Base-by-base conservation (phyloP, 177 flowering plant genomes). In the Vitis hybrid region DNA sequence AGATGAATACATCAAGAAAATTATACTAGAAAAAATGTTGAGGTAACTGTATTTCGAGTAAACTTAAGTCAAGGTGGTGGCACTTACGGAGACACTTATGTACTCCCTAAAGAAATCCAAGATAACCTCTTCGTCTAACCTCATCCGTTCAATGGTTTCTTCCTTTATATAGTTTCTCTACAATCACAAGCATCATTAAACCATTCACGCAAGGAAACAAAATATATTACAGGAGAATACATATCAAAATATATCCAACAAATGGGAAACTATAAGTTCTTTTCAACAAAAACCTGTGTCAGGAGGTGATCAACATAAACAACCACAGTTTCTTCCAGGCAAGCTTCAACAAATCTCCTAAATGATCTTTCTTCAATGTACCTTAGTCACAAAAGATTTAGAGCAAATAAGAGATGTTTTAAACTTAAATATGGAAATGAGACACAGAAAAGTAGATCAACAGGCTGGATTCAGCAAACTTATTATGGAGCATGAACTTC, bases 141-240 rank as follows among this genome's bases (percentile, higher is more conserved):
- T 85, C 99, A 96, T 93, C 61, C 98, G 77, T 70, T 96, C 99
- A 72, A 96, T 90, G 1, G 99, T 96, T 76, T 92, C 98, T 84
- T 96, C 99, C 83, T 90, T 96, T 72, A 93, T 86, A 78, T 89
- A 89, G 80, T 84, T 89, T 78, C 75, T 93, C 99, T 93, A 69
- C 76, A 77, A 60, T 50, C 18, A 70, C 33, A 77, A 75, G 11
- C 67, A 70, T 16, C 59, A 68, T 45, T 51, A 22, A 69, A 5
- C 67, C 14, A 19, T 4, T 2, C 48, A 57, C 29, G 19, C n/a
- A 56, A 55, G 64, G 9, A 69, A 57, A 33, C 15, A 49, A 10
- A 61, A 16, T 2, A 21, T 18, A 26, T 9, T 53, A 70, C 58
- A 56, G 15, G 56, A 49, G 48, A 29, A 72, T 3, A n/a, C 33